Evolutionary conservation across 805 yeast genomes (phyloP), one percentile per base, ranked within the genome.

Genomic region (Spathaspora boniae): DNA sequence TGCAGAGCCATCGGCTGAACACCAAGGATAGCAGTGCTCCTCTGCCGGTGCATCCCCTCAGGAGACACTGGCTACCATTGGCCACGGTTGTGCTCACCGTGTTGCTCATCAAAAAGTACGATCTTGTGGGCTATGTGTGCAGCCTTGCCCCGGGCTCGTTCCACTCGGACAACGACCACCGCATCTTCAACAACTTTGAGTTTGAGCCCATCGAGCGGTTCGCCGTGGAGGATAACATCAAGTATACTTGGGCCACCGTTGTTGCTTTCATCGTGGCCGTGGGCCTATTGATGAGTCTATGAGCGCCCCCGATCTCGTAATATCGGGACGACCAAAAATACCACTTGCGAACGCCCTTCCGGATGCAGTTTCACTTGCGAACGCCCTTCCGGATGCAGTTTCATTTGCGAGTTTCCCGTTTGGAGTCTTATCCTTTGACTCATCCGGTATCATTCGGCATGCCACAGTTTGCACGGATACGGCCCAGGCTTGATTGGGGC

Each of bases 131-230:
- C 18, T 16, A 21, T 15, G 11, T 27, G 9, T 27, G 27, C 5
- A 16, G 11, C 20, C 5, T 20, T 11, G 21, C 27, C n/a, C 15
- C 16, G n/a, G 8, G 5, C 16, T 8, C 12, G 7, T 28, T 8
- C 12, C 28, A 26, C 20, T 19, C 35, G 8, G 34, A 24, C 29
- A 28, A 22, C 25, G 26, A 26, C 16, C 29, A 34, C 14, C 15
- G 27, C 24, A 29, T 50, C 15, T 57, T 58, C 33, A 46, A 45
- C 8, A 45, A 41, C 4, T 50, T 56, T 31, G 45, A 44, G 24
- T 56, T 45, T 23, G 53, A 55, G 15, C 64, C 65, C 2, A 33
- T 21, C 5, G 65, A 59, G 16, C 38, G 68, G 25, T 62, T 60
- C 35, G 43, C 52, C 28, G 26, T 52, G 25, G 38, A 46, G 12